Evolutionary conservation across 202 grass and related monocot species (phyloP), one percentile per base, ranked within the genome.

Genomic region (Elaeis oleifera): DNA sequence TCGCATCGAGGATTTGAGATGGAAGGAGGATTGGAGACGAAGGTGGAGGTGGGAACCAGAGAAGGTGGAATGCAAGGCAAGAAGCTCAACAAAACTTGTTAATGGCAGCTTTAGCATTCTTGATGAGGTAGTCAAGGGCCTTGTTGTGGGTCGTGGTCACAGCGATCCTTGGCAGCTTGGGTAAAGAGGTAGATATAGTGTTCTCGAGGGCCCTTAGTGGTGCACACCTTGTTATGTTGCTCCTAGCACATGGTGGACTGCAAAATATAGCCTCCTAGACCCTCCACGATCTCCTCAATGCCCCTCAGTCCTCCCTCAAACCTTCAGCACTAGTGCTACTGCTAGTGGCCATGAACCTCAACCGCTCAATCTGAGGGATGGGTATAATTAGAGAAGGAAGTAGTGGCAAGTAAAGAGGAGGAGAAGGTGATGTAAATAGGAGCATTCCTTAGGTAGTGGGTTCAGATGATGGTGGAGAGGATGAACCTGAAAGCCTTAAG

Each of bases 361-460:
- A 15, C 14, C 16, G 16, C 17, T 21, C 11, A 6, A 6, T 17
- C 16, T 3, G 3, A 31, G 1, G 2, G 13, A 27, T 72, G 79
- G 73, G 84, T 81, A 91, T 99, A 94, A 67, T 94, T 85, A 59
- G 90, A 67, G 18, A 75, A 65, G 7, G 75, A 78, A 61, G 81
- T 62, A 69, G 82, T 63, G 70, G 58, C 58, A 20, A 20, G 20
- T 20, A 20, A 20, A 0, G 20, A 20, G 20, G 20, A 20, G 20
- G 20, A 20, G 20, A 20, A 20, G 20, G 20, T 20, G 20, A 20
- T 20, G 20, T 20, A 20, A 20, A 20, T 20, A 20, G 20, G 20
- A 20, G 20, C 20, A 20, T 20, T 20, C 20, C 20, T 20, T 20
- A 20, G 20, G 20, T 0, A 20, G 20, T 20, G 20, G 20, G 20